These are phyloP conservation scores for Aschersonia sp. DNA, from an alignment of 2,329 filamentous ascomycete genomes.

Conservation along the genomic window DNA sequence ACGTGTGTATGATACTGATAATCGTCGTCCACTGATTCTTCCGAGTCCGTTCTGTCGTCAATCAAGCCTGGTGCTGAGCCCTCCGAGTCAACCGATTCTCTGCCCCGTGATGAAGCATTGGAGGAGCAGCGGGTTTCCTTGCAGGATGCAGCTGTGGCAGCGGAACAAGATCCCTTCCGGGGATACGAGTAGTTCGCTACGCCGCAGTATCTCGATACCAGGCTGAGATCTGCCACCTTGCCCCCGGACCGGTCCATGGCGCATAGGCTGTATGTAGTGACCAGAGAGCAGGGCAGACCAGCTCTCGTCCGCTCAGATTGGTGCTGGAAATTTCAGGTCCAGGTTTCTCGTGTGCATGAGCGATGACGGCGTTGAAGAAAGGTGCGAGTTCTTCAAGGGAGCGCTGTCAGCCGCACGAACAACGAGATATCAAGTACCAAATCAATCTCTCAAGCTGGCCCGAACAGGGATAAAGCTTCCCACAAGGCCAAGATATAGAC, in stretches of 20 bases:
- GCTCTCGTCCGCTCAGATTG: too few relatives aligned
- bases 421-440: too few relatives aligned
- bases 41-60: slow-evolving; percentile 35
- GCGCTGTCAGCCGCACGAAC: too few relatives aligned
- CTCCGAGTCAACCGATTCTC: slow-evolving; percentile 24
- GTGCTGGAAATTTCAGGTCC: too few relatives aligned
- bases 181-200: slow-evolving; percentile 27
- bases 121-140: slow-evolving; percentile 2
- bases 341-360: too few relatives aligned
- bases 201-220: slow-evolving; percentile 24
- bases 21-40: slow-evolving; percentile 35
- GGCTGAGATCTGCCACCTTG: slow-evolving; percentile 21
- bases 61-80: slow-evolving; percentile 32
- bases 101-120: slow-evolving; percentile 1
- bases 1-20: slow-evolving; percentile 30
- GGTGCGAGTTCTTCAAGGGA: too few relatives aligned
- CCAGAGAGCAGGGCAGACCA: too few relatives aligned
- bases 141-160: not conserved
- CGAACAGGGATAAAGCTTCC: not conserved
- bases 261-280: not conserved
- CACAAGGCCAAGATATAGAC: not conserved
- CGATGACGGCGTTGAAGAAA: too few relatives aligned
- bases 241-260: slow-evolving; percentile 20
- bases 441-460: too few relatives aligned
- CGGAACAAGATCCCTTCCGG: slow-evolving; percentile 11